These are phyloP conservation scores for Petasospora rhodanensis DNA, from an alignment of 1,139 yeast genomes.

Conservation along the genomic window DNA sequence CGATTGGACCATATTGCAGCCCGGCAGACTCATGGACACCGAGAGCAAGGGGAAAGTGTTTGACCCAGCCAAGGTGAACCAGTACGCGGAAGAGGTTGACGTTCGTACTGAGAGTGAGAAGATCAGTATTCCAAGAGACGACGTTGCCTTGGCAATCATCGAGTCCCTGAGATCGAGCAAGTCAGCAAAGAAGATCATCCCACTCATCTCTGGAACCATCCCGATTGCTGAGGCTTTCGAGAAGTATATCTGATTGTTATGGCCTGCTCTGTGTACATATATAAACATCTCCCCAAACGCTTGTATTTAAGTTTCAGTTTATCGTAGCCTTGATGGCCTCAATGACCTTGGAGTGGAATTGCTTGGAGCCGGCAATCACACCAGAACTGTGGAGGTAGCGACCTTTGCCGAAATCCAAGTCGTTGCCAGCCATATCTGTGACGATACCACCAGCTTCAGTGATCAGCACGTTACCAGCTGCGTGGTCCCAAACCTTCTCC, in stretches of 20 bases:
- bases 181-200: constrained; percentile 29
- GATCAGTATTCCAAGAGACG: constrained; percentile 27
- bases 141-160: constrained; percentile 47
- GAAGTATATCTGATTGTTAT: background rate
- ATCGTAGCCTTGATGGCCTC: constrained; percentile 42
- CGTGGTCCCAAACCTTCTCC: constrained; percentile 99
- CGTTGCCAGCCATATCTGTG: constrained; percentile 71
- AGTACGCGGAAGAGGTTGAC: constrained; percentile 5
- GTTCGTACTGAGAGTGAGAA: constrained; percentile 3
- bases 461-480: constrained; percentile 86
- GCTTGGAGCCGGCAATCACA: constrained; percentile 78
- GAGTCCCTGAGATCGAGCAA: constrained; percentile 32
- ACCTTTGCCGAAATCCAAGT: constrained; percentile 82
- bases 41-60: constrained; percentile 37
- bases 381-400: constrained; percentile 81
- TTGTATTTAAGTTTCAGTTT: background rate
- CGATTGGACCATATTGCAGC: constrained; percentile 51
- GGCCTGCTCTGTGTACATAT: too few species aligned
- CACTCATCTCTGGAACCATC: constrained; percentile 31
- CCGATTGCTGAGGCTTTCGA: constrained; percentile 25
- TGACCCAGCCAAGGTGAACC: constrained; percentile 16
- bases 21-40: constrained; percentile 40
- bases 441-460: constrained; percentile 91
- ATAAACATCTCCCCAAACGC: too few species aligned
- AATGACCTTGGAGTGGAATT: constrained; percentile 59